Conservation (phyloP, 2,329 filamentous ascomycete genomes). For the Emergomyces pasteurianus region DNA sequence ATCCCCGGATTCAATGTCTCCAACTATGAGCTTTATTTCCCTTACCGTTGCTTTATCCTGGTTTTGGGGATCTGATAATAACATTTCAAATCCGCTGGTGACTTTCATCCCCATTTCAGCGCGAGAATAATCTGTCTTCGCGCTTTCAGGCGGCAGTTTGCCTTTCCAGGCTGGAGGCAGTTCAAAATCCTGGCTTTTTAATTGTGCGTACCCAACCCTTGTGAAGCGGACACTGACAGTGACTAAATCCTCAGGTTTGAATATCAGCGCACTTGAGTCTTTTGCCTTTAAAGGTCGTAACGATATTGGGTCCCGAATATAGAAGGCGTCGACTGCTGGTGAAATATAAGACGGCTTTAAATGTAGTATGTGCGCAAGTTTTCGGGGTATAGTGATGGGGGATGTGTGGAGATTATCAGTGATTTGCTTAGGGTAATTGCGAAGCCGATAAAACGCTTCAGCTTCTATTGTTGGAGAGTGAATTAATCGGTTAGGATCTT, state of each 20-base stretch:
- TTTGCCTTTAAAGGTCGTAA: conserved; percentile 55
- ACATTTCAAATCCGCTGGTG: conserved; percentile 80
- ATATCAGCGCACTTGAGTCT: conserved; percentile 44
- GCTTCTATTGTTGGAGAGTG: conserved; percentile 65
- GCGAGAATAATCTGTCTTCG: conserved; percentile 36
- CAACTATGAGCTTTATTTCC: conserved; percentile 64
- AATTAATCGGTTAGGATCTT: conserved; percentile 47
- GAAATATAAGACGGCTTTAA: conserved; percentile 63
- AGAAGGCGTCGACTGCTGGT: conserved; percentile 81
- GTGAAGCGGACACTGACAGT: conserved; percentile 72
- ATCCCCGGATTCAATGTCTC: conserved; percentile 63
- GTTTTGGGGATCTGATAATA: conserved; percentile 55
- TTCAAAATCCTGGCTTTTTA: conserved; percentile 72
- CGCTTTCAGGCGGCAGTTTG: conserved; percentile 27
- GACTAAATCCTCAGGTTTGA: conserved; percentile 69
- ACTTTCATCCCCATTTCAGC: conserved; percentile 77
- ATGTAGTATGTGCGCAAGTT: conserved; percentile 68
- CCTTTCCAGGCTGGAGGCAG: conserved; percentile 47
- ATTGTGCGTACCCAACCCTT: conserved; percentile 77
- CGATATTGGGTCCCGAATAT: conserved; percentile 70
- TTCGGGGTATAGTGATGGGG: conserved; percentile 63
- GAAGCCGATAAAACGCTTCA: conserved; percentile 81
- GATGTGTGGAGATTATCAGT: conserved; percentile 63
- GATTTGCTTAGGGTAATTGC: conserved; percentile 71
- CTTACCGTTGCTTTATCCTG: conserved; percentile 57